Evolutionary conservation across 2,329 filamentous ascomycete species (phyloP).

Genomic region (Balansia obtecta): DNA sequence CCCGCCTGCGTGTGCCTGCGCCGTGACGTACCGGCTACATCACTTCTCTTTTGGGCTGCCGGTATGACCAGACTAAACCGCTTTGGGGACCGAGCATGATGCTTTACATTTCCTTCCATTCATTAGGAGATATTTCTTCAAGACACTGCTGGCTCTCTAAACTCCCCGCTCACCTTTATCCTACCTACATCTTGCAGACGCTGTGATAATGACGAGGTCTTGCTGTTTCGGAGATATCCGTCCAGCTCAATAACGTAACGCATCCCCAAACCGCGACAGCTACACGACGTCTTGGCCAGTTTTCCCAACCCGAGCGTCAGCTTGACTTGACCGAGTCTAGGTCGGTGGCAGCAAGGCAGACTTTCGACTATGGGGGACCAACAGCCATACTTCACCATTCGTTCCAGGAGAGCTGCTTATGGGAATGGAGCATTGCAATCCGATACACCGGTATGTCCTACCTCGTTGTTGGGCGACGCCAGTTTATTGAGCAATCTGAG

Average conservation of each 20-base stretch:
- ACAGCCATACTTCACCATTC: conserved; percentile 40
- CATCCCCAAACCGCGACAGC: neutral
- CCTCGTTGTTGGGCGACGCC: neutral
- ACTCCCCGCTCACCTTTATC: neutral
- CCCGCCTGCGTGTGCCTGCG: neutral
- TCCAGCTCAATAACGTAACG: neutral
- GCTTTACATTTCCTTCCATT: neutral
- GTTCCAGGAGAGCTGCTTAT: conserved; percentile 34
- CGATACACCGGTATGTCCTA: conserved; percentile 34
- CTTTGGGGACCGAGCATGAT: conserved; percentile 11
- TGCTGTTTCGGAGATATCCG: neutral
- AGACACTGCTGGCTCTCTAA: neutral
- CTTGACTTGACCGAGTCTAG: neutral
- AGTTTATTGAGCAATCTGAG: neutral
- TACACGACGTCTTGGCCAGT: neutral
- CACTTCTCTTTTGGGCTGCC: neutral
- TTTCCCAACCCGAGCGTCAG: neutral
- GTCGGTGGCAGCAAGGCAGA: neutral
- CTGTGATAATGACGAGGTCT: conserved; percentile 1
- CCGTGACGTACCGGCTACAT: neutral
- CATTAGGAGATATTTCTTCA: neutral
- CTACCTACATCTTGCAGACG: neutral
- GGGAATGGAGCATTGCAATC: conserved; percentile 33
- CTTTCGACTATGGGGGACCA: conserved; percentile 26
- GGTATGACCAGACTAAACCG: conserved; percentile 7